phyloP scores from a whole-genome alignment of 768 basidiomycete species.

The Collybia sordida region DNA sequence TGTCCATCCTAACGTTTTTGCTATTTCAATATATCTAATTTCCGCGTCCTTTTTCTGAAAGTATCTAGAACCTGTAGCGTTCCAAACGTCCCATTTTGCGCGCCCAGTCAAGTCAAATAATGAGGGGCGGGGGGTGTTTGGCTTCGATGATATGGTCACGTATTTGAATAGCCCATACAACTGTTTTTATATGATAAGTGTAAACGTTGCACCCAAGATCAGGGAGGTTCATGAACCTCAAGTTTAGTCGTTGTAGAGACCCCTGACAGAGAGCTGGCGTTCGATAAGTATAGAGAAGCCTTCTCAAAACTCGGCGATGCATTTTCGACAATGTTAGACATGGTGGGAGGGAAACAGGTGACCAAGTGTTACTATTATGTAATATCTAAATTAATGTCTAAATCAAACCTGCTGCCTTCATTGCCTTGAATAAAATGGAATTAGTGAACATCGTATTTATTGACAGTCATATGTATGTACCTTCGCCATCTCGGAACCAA shows the following conservation, averaged over 20 bases:
- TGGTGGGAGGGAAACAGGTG: not conserved
- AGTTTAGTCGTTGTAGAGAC: conserved; percentile 68
- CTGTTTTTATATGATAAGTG: conserved; percentile 37
- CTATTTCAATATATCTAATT: conserved; percentile 66
- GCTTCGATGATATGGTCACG: conserved; percentile 56
- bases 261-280: conserved; percentile 47
- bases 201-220: conserved; percentile 42
- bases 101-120: conserved; percentile 78
- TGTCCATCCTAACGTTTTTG: conserved; percentile 67
- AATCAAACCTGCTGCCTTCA: conserved; percentile 46
- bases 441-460: conserved; percentile 4
- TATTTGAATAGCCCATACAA: conserved; percentile 86
- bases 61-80: conserved; percentile 46
- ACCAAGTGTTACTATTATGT: not conserved
- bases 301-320: conserved; percentile 45
- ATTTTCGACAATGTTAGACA: conserved; percentile 22
- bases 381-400: conserved; percentile 1
- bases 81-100: conserved; percentile 91
- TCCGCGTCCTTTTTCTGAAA: conserved; percentile 49
- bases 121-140: conserved; percentile 61
- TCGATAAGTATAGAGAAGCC: conserved; percentile 67
- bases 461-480: conserved; percentile 36
- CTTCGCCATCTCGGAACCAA: conserved; percentile 88
- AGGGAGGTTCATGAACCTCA: conserved; percentile 55
- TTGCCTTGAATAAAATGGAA: conserved; percentile 49